These are phyloP conservation scores for Xanthoconium stramineum DNA, from an alignment of 768 basidiomycete species.

Conservation along the genomic window DNA sequence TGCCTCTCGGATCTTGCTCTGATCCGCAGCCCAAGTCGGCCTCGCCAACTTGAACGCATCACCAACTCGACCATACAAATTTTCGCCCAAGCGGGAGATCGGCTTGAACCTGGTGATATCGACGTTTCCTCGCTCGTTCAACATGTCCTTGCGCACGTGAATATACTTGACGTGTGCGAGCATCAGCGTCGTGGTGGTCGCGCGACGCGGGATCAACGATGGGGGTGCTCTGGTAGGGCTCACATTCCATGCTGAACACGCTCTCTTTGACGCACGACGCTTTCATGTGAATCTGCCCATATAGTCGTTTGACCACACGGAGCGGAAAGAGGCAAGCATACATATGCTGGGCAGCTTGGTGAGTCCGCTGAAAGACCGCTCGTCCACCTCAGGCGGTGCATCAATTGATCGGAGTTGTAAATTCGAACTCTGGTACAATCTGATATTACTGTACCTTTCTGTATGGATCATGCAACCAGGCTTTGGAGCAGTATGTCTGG, in stretches of 20 bases:
- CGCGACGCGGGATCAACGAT: slow-evolving; percentile 22
- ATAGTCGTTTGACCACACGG: background rate
- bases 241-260: background rate
- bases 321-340: too few species aligned
- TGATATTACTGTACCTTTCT: too few species aligned
- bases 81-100: slow-evolving; percentile 36
- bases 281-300: slow-evolving; percentile 32
- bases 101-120: slow-evolving; percentile 36
- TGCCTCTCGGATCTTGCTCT: slow-evolving; percentile 3
- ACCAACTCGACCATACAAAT: slow-evolving; percentile 30
- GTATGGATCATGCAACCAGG: too few species aligned
- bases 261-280: slow-evolving; percentile 17
- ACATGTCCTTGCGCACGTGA: slow-evolving; percentile 40
- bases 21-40: slow-evolving; percentile 14
- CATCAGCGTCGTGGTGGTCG: slow-evolving; percentile 33
- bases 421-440: too few species aligned
- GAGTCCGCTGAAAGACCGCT: slow-evolving; percentile 35
- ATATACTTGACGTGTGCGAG: slow-evolving; percentile 39
- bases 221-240: slow-evolving; percentile 35
- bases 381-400: slow-evolving; percentile 34
- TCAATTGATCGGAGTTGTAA: too few species aligned
- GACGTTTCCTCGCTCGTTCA: slow-evolving; percentile 33
- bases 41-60: slow-evolving; percentile 18
- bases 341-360: slow-evolving; percentile 3
- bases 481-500: too few species aligned